Evolutionary conservation across 257 asterid genomes (phyloP), one percentile per base, ranked within the genome.

Genomic region (Striga asiatica): DNA sequence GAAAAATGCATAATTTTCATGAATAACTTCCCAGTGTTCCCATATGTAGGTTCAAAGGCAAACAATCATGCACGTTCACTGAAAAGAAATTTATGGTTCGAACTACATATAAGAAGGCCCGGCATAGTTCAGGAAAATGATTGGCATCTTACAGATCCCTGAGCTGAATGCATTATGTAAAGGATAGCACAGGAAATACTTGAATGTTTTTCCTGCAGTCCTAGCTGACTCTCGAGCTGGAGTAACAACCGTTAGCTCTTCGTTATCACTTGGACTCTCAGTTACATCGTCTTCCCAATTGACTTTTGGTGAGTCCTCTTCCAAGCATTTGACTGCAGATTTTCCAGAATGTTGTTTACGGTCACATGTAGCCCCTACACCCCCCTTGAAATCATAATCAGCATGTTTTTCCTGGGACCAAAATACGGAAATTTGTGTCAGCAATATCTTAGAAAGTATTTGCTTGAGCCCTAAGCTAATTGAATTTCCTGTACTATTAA

Each of bases 311-410:
- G 89, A 68, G 59, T 60, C 68, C 45, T 13, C 68, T 56, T 67
- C 87, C 66, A 60, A 27, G 59, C 38, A 43, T 73, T 66, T 76
- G 48, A 37, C 54, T 45, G 67, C 45, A 53, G 63, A 13, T 69
- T 61, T 78, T 41, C 56, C 71, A 61, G 61, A 65, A 54, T 28
- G 65, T 62, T 23, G 64, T 43, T 71, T 75, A 50, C 57, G 6
- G 27, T 69, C 67, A 39, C 68, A 41, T 19, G 73, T 24, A 43
- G 67, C 92, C 58, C 97, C 95, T 0, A 81, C 81, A 46, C 95
- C 95, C 59, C 89, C 92, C 79, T 82, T 82, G 66, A 85, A 88
- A 79, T 85, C 89, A 64, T 52, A 69, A 50, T 77, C 82, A 8
- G 25, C 64, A 17, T 45, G 61, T 52, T 78, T 72, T 56, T 72